Conservation (phyloP, 768 basidiomycete genomes). For the Hygrocybe punicea region DNA sequence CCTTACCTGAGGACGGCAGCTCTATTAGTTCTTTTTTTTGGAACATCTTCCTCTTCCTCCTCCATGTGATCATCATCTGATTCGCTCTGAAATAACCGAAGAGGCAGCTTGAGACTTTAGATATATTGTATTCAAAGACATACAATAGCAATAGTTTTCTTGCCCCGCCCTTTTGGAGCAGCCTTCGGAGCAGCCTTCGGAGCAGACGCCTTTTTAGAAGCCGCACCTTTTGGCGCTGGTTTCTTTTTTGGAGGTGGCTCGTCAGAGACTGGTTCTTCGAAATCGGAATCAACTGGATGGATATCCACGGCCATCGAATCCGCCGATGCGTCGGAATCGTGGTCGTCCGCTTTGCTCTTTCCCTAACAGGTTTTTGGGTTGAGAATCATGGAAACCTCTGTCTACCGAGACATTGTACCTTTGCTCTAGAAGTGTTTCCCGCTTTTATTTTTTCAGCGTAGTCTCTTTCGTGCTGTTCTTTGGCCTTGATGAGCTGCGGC, state of each 20-base stretch:
- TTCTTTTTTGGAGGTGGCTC: slow-evolving; percentile 46
- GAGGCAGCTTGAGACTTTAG: neutral
- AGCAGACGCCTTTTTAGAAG: slow-evolving; percentile 38
- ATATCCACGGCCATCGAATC: slow-evolving; percentile 83
- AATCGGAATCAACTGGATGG: slow-evolving; percentile 56
- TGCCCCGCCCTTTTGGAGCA: slow-evolving; percentile 48
- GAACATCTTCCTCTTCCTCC: slow-evolving; percentile 45
- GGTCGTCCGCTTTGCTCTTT: slow-evolving; percentile 51
- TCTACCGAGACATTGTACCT: slow-evolving; percentile 29
- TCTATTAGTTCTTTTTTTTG: slow-evolving; percentile 59
- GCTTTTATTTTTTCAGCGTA: slow-evolving; percentile 48
- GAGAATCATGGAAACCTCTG: neutral
- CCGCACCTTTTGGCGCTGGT: slow-evolving; percentile 32
- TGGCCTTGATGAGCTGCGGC: slow-evolving; percentile 62
- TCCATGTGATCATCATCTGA: slow-evolving; percentile 52
- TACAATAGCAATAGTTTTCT: slow-evolving; percentile 46
- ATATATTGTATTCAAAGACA: slow-evolving; percentile 6
- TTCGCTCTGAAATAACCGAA: slow-evolving; percentile 35
- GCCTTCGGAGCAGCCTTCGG: slow-evolving; percentile 36
- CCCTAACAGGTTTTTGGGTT: slow-evolving; percentile 31
- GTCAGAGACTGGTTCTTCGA: slow-evolving; percentile 49
- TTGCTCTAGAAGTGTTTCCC: slow-evolving; percentile 40
- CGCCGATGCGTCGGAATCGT: slow-evolving; percentile 51
- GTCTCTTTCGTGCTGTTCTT: slow-evolving; percentile 63
- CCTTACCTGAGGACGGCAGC: slow-evolving; percentile 62